phyloP scores from a whole-genome alignment of 2,329 filamentous ascomycete species.

The Pseudogymnoascus sp. region DNA sequence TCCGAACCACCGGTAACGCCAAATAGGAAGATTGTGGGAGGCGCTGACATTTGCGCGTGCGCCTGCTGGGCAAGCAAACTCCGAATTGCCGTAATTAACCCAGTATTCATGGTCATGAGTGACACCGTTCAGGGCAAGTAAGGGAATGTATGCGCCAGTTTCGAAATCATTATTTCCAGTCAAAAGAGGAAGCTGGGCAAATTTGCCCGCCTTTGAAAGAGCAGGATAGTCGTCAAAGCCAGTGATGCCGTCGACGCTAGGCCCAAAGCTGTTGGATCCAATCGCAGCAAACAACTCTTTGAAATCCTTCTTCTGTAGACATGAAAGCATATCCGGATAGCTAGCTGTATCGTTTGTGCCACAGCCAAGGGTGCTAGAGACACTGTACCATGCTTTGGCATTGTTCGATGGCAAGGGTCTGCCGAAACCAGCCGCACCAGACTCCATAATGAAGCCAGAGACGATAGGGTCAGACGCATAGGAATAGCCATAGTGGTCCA shows the following conservation, averaged over 20 bases:
- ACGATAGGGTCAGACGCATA: slow-evolving; percentile 18
- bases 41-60: slow-evolving; percentile 23
- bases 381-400: slow-evolving; percentile 22
- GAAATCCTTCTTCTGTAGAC: slow-evolving; percentile 21
- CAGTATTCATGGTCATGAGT: slow-evolving; percentile 14
- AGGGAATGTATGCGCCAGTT: slow-evolving; percentile 16
- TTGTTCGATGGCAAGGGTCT: slow-evolving; percentile 15
- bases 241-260: slow-evolving; percentile 19
- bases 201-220: slow-evolving; percentile 17
- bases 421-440: slow-evolving; percentile 24
- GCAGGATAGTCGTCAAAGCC: slow-evolving; percentile 25
- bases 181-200: slow-evolving; percentile 22
- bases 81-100: not conserved
- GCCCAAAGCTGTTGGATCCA: slow-evolving; percentile 16
- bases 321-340: slow-evolving; percentile 19
- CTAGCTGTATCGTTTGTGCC: slow-evolving; percentile 20
- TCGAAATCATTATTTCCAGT: slow-evolving; percentile 31
- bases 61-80: slow-evolving; percentile 24
- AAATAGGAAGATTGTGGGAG: slow-evolving; percentile 26
- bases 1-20: slow-evolving; percentile 33
- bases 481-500: slow-evolving; percentile 20
- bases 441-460: slow-evolving; percentile 18
- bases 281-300: slow-evolving; percentile 19
- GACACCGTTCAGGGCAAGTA: slow-evolving; percentile 5
- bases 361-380: slow-evolving; percentile 23